Base-by-base conservation (phyloP, 2,329 filamentous ascomycete species). In the Neofusicoccum kwambonambiense region DNA sequence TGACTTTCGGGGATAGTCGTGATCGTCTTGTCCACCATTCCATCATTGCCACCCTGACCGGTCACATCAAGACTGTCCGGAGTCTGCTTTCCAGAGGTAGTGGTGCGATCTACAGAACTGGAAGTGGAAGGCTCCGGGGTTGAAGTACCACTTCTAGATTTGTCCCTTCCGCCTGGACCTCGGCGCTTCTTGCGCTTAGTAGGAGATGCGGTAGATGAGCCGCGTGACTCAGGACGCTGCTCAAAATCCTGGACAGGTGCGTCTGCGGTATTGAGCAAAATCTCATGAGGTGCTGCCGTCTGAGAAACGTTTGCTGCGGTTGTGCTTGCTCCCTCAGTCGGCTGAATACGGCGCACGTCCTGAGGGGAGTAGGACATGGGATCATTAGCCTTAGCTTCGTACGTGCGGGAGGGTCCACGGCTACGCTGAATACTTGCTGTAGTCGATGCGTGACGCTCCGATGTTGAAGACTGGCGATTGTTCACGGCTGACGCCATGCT, bases 361-460 rank as follows among this genome's bases (percentile, higher is more conserved):
- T 64, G 61, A 12, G 61, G 61, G 7, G 50, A 56, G 27, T 64
- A 64, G n/a, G 56, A 60, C 31, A 47, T 35, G 3, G 56, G 56
- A 12, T 60, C 22, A 17, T 37, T 11, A 5, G 56, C 56, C 9
- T 41, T 37, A 11, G 56, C 56, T 7, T 60, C 56, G 8, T 64
- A 54, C 9, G 61, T 64, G 31, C 49, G 41, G 6, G 42, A 64
- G 51, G 41, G n/a, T n/a, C 49, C 49, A 27, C 49, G 50, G 7
- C 39, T 54, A 9, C 49, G 41, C 17, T 35, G 19, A 9, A 11
- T 47, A 17, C 2, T 31, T 15, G 39, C 41, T 3, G 41, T 13
- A 56, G 17, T 11, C 50, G 50, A 47, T 31, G 39, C 15, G 2
- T 42, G n/a, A 6, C n/a, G 49, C 15, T 64, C 49, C 13, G 37